Percentiles rank a stretch among this genome's conserved stretches.
These are phyloP conservation scores for Aspergillus pseudotamarii DNA, from an alignment of 2,329 filamentous ascomycete genomes.

Conservation along the genomic window DNA sequence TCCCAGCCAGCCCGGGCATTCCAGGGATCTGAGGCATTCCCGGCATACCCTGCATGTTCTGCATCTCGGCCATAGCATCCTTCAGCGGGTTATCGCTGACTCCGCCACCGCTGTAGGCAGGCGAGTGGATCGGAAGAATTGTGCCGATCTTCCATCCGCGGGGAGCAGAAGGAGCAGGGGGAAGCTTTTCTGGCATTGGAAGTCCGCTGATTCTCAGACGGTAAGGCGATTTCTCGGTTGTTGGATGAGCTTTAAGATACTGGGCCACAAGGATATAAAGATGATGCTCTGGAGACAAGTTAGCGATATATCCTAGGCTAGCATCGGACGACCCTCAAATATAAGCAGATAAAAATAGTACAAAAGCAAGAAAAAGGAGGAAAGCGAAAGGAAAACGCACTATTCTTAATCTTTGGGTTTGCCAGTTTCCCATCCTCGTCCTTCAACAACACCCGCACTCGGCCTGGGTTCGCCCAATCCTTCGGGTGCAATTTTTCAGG, in stretches of 20 bases:
- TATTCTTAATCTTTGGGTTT: constrained; percentile 64
- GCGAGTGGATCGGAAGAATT: constrained; percentile 82
- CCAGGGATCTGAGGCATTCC: constrained; percentile 44
- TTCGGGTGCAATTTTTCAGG: constrained; percentile 91
- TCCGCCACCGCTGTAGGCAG: constrained; percentile 88
- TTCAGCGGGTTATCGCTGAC: constrained; percentile 93
- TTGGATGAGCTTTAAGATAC: constrained; percentile 77
- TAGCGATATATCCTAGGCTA: background rate
- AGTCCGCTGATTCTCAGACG: constrained; percentile 73
- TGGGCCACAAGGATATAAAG: constrained; percentile 79
- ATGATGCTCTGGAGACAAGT: constrained; percentile 66
- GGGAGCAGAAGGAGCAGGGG: constrained; percentile 75
- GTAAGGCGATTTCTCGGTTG: constrained; percentile 70
- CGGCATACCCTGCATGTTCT: constrained; percentile 49
- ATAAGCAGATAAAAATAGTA: no score
- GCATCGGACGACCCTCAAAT: background rate
- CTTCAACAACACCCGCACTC: constrained; percentile 76
- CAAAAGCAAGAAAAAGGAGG: background rate
- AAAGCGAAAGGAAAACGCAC: constrained; percentile 44
- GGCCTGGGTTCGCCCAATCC: constrained; percentile 95
- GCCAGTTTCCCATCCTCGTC: constrained; percentile 54
- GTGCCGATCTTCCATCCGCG: constrained; percentile 88
- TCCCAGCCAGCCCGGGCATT: constrained; percentile 59
- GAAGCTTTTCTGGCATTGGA: constrained; percentile 66
- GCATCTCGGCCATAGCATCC: constrained; percentile 97